Percentiles rank a stretch among this genome's conserved stretches.
Evolutionary conservation across 2,329 filamentous ascomycete genomes (phyloP).

Genomic region (Cercospora brassicicola): DNA sequence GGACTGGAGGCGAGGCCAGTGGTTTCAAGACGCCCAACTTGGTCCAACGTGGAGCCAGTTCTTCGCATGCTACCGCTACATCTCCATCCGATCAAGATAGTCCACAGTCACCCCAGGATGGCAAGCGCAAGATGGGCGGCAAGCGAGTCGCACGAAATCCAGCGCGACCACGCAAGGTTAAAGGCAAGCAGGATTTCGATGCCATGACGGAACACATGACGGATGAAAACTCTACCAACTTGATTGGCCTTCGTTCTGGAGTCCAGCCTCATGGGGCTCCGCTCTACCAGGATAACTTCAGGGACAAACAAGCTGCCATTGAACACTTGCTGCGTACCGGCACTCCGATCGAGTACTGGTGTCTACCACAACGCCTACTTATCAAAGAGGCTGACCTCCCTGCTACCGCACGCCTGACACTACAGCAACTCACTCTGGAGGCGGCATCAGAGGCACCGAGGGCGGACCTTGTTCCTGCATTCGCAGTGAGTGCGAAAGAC

Average conservation of each 20-base stretch:
- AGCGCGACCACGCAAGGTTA: neutral
- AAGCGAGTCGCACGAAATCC: neutral
- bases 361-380: neutral
- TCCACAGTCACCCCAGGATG: neutral
- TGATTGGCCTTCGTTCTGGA: neutral
- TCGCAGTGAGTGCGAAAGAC: too few relatives aligned
- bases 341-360: neutral
- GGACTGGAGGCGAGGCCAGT: too few relatives aligned
- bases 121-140: neutral
- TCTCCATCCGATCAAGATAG: too few relatives aligned
- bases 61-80: too few relatives aligned
- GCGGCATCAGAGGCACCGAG: too few relatives aligned
- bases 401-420: neutral
- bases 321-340: neutral
- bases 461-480: too few relatives aligned
- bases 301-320: neutral
- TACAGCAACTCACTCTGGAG: too few relatives aligned
- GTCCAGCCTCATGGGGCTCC: neutral
- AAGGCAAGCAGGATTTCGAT: neutral
- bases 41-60: too few relatives aligned
- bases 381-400: neutral
- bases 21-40: too few relatives aligned
- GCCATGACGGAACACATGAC: neutral
- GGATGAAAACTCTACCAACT: neutral
- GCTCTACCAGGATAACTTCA: neutral